Conservation (phyloP, 352 stramenopile genomes). For the Blastocystis sp. region DNA sequence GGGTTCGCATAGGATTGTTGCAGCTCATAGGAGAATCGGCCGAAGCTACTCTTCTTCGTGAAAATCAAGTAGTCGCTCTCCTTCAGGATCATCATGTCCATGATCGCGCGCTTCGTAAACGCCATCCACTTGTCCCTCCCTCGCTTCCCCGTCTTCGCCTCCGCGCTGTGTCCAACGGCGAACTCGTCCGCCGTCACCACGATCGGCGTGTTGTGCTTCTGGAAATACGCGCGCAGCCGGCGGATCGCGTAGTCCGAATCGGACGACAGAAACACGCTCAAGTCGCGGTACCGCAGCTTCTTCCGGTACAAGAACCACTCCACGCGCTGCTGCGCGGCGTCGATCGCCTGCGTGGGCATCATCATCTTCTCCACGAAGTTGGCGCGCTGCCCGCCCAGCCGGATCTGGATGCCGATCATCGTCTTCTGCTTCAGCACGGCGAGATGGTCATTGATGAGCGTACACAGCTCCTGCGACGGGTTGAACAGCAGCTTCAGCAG, state of each 20-base stretch:
- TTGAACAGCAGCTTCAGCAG: slow-evolving; percentile 33
- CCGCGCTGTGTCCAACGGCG: slow-evolving; percentile 12
- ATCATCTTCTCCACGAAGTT: slow-evolving; percentile 33
- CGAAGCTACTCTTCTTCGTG: slow-evolving; percentile 49
- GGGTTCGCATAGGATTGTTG: slow-evolving; percentile 36
- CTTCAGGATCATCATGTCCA: slow-evolving; percentile 54
- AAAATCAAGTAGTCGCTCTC: slow-evolving; percentile 60
- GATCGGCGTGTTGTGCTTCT: background rate
- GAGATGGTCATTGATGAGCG: background rate
- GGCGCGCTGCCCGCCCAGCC: slow-evolving; percentile 20
- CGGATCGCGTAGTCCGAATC: slow-evolving; percentile 14
- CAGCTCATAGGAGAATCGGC: slow-evolving; percentile 11
- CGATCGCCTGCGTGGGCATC: background rate
- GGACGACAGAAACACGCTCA: slow-evolving; percentile 14
- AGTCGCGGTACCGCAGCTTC: background rate
- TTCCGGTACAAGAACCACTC: background rate
- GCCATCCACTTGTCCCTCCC: background rate
- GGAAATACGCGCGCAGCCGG: background rate
- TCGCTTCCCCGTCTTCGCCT: background rate
- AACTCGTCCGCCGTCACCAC: background rate
- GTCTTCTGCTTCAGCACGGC: background rate
- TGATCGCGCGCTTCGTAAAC: slow-evolving; percentile 30
- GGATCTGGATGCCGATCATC: slow-evolving; percentile 30
- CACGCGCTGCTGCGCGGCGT: background rate
- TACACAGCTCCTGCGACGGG: background rate